These are phyloP conservation scores for Trametes polyzona DNA, from an alignment of 1,284 basidiomycete genomes.

Conservation along the genomic window DNA sequence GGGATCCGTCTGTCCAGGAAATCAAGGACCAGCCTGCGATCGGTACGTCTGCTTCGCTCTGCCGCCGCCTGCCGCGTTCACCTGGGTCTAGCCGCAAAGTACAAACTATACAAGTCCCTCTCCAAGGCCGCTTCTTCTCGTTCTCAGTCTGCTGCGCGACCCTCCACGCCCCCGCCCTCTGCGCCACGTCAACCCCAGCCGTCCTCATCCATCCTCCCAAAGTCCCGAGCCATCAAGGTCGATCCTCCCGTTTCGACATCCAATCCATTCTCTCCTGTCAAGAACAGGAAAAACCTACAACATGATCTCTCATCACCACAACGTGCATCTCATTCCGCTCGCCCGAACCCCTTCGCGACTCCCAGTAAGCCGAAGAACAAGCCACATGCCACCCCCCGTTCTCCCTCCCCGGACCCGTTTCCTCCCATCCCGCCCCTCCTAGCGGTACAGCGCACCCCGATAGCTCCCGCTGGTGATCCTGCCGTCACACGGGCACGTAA, in stretches of 20 bases:
- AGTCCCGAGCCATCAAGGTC: conserved; percentile 51
- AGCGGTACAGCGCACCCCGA: conserved; percentile 17
- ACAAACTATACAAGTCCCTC: conserved; percentile 82
- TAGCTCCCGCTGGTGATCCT: conserved; percentile 21
- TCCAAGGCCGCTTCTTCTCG: conserved; percentile 49
- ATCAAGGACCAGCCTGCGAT: conserved; percentile 73
- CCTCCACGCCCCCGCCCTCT: conserved; percentile 42
- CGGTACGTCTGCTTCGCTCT: conserved; percentile 52
- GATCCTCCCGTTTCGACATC: conserved; percentile 55
- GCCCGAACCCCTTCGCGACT: conserved; percentile 57
- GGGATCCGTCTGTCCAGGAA: conserved; percentile 76
- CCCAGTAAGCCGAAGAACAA: conserved; percentile 49
- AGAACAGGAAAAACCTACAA: conserved; percentile 46
- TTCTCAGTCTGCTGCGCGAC: conserved; percentile 24
- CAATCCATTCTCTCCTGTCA: conserved; percentile 80
- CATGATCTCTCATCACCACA: conserved; percentile 18
- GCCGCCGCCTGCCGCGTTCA: conserved; percentile 26
- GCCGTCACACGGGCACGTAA: conserved; percentile 74
- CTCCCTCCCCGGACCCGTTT: conserved; percentile 45
- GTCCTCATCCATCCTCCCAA: conserved; percentile 45
- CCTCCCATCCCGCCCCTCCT: conserved; percentile 36
- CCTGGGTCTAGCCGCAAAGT: conserved; percentile 67
- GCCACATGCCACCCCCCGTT: conserved; percentile 30
- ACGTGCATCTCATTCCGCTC: conserved; percentile 29
- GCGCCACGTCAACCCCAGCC: conserved; percentile 35